Percentiles rank a stretch among this genome's conserved stretches.
These are phyloP conservation scores for Pinus taeda DNA, from an alignment of 75 land plant species.

Conservation along the genomic window DNA sequence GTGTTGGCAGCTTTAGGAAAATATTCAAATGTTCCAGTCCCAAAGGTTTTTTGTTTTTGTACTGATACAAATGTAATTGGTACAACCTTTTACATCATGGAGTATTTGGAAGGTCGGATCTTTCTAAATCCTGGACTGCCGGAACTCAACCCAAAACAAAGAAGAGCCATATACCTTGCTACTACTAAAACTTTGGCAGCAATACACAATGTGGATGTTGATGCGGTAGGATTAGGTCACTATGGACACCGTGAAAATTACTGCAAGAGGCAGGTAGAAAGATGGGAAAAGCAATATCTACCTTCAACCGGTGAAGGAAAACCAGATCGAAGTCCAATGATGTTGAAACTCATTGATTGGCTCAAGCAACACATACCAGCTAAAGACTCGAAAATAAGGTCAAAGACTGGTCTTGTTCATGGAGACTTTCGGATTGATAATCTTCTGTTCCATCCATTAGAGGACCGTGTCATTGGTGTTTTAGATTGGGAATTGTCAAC, in stretches of 20 bases:
- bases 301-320: constrained; percentile 91
- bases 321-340: constrained; percentile 68
- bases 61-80: constrained; percentile 89
- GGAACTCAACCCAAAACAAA: constrained; percentile 52
- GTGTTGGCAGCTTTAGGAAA: too few species aligned
- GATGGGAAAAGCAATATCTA: constrained; percentile 87
- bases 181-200: constrained; percentile 76
- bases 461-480: too few species aligned
- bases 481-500: too few species aligned
- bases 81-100: constrained; percentile 97
- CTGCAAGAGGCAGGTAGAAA: constrained; percentile 86
- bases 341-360: too few species aligned
- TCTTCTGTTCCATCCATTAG: too few species aligned
- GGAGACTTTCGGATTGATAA: too few species aligned
- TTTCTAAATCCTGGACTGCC: constrained; percentile 67
- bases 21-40: constrained; percentile 82
- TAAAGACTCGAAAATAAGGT: too few species aligned
- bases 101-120: constrained; percentile 87
- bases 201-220: constrained; percentile 76
- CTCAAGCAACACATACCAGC: too few species aligned
- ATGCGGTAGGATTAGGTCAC: constrained; percentile 65
- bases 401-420: too few species aligned
- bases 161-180: constrained; percentile 66
- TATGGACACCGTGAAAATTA: constrained; percentile 83
- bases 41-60: constrained; percentile 84